Conservation (phyloP, 495 filamentous ascomycete species). For the Antarctomyces pellizariae region DNA sequence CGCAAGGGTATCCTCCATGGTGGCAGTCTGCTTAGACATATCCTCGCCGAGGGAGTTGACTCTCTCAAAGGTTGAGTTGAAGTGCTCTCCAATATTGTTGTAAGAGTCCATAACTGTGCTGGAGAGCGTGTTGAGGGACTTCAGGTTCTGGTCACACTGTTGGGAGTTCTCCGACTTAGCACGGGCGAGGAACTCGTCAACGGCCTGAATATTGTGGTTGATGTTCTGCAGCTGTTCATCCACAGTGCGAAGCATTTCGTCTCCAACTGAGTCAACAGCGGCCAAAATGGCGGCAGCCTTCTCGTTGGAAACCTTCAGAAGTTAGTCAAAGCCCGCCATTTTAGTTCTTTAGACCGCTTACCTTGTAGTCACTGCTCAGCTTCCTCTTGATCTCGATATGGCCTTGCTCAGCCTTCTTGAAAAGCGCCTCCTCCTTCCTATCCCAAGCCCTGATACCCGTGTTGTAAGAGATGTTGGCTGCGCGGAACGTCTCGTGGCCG, state of each 20-base stretch:
- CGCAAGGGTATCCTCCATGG: constrained; percentile 28
- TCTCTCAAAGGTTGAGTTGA: constrained; percentile 34
- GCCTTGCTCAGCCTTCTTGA: constrained; percentile 46
- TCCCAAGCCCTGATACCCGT: constrained; percentile 57
- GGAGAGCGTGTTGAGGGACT: constrained; percentile 35
- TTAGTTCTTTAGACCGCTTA: no score
- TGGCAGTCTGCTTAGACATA: constrained; percentile 27
- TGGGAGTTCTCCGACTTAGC: constrained; percentile 59
- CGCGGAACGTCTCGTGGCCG: constrained; percentile 37
- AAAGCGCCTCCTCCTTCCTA: constrained; percentile 37
- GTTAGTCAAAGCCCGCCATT: no score
- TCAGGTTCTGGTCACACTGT: constrained; percentile 41
- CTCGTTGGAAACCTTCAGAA: constrained; percentile 40
- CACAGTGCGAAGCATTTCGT: constrained; percentile 77
- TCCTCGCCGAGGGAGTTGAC: constrained; percentile 39
- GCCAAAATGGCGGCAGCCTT: constrained; percentile 58
- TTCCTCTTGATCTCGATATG: constrained; percentile 53
- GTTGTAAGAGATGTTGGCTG: constrained; percentile 36
- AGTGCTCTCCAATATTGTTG: constrained; percentile 36
- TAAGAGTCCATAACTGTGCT: constrained; percentile 46
- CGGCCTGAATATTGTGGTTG: constrained; percentile 59
- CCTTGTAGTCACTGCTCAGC: constrained; percentile 63
- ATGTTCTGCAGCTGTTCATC: constrained; percentile 74
- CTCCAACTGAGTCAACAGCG: constrained; percentile 68
- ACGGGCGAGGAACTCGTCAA: constrained; percentile 76